phyloP scores from a whole-genome alignment of 2,329 filamentous ascomycete species.

The Trichoderma breve region DNA sequence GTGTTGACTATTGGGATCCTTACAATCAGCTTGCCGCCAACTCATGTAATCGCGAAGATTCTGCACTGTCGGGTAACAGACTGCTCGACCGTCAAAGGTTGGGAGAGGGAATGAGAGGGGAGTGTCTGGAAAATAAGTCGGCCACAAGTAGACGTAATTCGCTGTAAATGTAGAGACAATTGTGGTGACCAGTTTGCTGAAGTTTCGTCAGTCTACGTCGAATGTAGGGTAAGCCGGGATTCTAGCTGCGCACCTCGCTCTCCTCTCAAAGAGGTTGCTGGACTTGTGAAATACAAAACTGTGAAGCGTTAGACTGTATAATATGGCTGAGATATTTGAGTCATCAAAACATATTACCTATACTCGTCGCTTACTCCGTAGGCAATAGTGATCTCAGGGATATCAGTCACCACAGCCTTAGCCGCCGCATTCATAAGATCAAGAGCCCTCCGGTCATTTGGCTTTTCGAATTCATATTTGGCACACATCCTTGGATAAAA shows the following conservation, averaged over 20 bases:
- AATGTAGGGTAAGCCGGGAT: not conserved
- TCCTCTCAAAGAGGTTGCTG: constrained; percentile 78
- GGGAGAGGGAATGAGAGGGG: constrained; percentile 73
- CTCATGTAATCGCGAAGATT: constrained; percentile 93
- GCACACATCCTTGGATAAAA: constrained; percentile 63
- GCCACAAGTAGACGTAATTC: constrained; percentile 83
- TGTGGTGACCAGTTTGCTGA: constrained; percentile 84
- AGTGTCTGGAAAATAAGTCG: constrained; percentile 67
- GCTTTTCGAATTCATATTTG: constrained; percentile 84
- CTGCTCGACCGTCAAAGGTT: constrained; percentile 88
- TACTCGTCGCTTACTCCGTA: constrained; percentile 97
- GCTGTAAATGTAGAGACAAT: constrained; percentile 91
- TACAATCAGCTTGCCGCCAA: constrained; percentile 96
- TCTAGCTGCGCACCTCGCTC: constrained; percentile 62
- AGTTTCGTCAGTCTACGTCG: constrained; percentile 18
- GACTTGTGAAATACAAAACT: constrained; percentile 89
- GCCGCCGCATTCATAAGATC: constrained; percentile 95
- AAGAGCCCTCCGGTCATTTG: constrained; percentile 83
- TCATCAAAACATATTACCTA: constrained; percentile 48
- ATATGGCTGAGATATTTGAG: not conserved
- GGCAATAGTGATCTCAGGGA: constrained; percentile 81
- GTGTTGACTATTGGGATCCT: constrained; percentile 32
- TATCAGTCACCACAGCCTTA: constrained; percentile 75
- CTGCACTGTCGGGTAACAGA: constrained; percentile 78
- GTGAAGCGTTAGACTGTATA: not conserved